A percentile compares a stretch with the other conserved stretches of the same genome.
These are phyloP conservation scores for Suillus subluteus DNA, from an alignment of 768 basidiomycete genomes.

Conservation along the genomic window DNA sequence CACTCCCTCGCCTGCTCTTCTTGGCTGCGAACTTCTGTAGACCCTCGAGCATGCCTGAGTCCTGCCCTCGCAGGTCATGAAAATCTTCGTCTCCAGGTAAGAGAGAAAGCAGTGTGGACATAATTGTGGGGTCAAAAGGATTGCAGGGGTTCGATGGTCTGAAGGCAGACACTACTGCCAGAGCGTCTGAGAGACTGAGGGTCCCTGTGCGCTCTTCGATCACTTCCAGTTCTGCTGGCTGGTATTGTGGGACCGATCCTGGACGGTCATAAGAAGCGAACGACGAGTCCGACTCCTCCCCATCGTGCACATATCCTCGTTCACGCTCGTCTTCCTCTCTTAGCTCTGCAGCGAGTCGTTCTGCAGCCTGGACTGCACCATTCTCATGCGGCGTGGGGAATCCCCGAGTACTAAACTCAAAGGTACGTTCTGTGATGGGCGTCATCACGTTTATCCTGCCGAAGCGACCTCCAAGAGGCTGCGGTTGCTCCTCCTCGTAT, in stretches of 20 bases:
- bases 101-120: slow-evolving; percentile 65
- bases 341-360: slow-evolving; percentile 51
- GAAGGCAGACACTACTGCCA: slow-evolving; percentile 65
- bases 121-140: slow-evolving; percentile 71
- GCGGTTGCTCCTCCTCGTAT: slow-evolving; percentile 33
- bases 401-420: slow-evolving; percentile 73
- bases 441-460: slow-evolving; percentile 93
- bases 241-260: slow-evolving; percentile 21
- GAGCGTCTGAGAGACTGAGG: slow-evolving; percentile 65
- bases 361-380: slow-evolving; percentile 52
- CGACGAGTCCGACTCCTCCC: slow-evolving; percentile 16
- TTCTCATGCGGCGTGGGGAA: slow-evolving; percentile 41
- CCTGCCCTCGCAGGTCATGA: slow-evolving; percentile 57
- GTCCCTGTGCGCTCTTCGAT: slow-evolving; percentile 67
- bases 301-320: slow-evolving; percentile 22
- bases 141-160: slow-evolving; percentile 87
- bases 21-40: slow-evolving; percentile 75
- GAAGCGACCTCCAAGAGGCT: slow-evolving; percentile 73
- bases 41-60: slow-evolving; percentile 61
- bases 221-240: slow-evolving; percentile 28
- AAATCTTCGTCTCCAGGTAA: slow-evolving; percentile 63
- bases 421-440: slow-evolving; percentile 94
- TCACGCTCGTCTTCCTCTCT: slow-evolving; percentile 17
- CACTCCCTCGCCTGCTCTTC: slow-evolving; percentile 33
- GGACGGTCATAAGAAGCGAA: slow-evolving; percentile 19